These are phyloP conservation scores for Pseudogymnoascus sp. DNA, from an alignment of 2,329 filamentous ascomycete genomes.

Conservation along the genomic window DNA sequence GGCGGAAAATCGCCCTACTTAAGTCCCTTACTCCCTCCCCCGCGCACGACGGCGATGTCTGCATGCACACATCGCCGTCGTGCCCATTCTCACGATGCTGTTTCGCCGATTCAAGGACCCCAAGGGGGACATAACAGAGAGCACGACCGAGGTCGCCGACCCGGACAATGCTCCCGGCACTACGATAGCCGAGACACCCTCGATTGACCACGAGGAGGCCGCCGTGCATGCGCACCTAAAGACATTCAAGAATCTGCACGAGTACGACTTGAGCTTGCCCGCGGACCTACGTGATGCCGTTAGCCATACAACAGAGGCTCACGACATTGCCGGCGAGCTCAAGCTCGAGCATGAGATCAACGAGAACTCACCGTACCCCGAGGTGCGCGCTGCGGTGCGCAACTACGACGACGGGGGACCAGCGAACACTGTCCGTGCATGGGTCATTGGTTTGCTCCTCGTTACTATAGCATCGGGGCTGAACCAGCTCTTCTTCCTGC, in stretches of 20 bases:
- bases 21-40: no score
- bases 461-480: slow-evolving; percentile 12
- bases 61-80: neutral
- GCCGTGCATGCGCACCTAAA: neutral
- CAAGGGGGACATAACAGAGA: neutral
- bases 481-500: slow-evolving; percentile 14
- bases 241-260: slow-evolving; percentile 1
- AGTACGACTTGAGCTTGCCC: slow-evolving; percentile 16
- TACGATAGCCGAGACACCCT: neutral
- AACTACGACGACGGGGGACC: slow-evolving; percentile 57
- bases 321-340: slow-evolving; percentile 12
- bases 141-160: neutral
- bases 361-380: slow-evolving; percentile 51
- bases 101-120: neutral
- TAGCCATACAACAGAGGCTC: slow-evolving; percentile 13
- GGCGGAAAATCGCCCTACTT: no score
- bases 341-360: slow-evolving; percentile 12
- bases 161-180: neutral
- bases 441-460: slow-evolving; percentile 46
- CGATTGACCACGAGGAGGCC: neutral
- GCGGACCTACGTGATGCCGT: slow-evolving; percentile 15
- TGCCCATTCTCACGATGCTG: neutral
- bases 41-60: no score
- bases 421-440: slow-evolving; percentile 57
- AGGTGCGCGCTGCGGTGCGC: slow-evolving; percentile 45